A percentile compares a stretch with the other conserved stretches of the same genome.
Conservation (phyloP, 2,329 filamentous ascomycete species). For the Teratosphaeria pseudoeucalypti region DNA sequence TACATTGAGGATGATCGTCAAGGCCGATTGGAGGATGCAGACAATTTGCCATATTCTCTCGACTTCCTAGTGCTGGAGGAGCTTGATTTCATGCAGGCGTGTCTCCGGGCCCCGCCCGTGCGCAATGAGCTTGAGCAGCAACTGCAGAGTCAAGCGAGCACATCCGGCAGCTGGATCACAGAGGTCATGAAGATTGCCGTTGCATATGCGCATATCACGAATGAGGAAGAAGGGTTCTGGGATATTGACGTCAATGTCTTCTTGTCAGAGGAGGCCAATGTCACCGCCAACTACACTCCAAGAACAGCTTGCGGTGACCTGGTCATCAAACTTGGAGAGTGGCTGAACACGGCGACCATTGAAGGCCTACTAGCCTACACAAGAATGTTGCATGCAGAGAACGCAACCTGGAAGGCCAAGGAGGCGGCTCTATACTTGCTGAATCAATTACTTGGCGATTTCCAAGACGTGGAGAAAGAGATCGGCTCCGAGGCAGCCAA, state of each 20-base stretch:
- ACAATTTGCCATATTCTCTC: slow-evolving; percentile 85
- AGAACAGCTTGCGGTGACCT: slow-evolving; percentile 87
- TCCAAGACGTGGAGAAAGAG: slow-evolving; percentile 63
- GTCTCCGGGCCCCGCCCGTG: slow-evolving; percentile 77
- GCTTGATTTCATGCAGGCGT: slow-evolving; percentile 86
- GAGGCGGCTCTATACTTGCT: slow-evolving; percentile 79
- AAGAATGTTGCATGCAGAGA: slow-evolving; percentile 56
- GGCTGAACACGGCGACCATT: slow-evolving; percentile 65
- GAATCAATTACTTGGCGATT: slow-evolving; percentile 73
- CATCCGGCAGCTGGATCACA: slow-evolving; percentile 67
- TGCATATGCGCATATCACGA: slow-evolving; percentile 78
- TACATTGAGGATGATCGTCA: slow-evolving; percentile 82
- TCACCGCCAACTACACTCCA: slow-evolving; percentile 92
- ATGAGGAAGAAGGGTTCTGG: slow-evolving; percentile 91
- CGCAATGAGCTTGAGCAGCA: slow-evolving; percentile 80
- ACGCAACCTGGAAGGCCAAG: slow-evolving; percentile 52
- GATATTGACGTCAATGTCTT: slow-evolving; percentile 94
- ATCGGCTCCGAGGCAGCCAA: slow-evolving; percentile 60
- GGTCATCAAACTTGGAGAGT: slow-evolving; percentile 84
- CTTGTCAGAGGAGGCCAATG: slow-evolving; percentile 85
- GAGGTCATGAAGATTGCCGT: slow-evolving; percentile 80
- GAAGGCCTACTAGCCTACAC: slow-evolving; percentile 72
- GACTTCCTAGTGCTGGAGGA: slow-evolving; percentile 92
- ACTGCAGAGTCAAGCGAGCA: slow-evolving; percentile 48
- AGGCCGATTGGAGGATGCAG: slow-evolving; percentile 77